A percentile compares a stretch with the other conserved stretches of the same genome.
Evolutionary conservation across 306 rosid species (phyloP).

Genomic region (Oxytropis ochrocephala): DNA sequence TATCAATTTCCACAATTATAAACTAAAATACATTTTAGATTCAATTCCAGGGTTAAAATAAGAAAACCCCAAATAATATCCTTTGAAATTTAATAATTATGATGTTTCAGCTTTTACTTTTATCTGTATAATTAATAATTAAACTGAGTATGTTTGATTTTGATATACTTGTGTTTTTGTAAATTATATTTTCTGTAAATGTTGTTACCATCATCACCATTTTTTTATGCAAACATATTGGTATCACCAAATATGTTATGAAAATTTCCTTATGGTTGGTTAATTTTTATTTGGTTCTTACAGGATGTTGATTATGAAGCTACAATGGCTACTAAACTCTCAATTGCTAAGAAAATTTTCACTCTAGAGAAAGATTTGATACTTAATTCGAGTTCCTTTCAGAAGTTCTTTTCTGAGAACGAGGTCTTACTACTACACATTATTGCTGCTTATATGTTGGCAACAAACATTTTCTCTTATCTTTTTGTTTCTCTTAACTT

Average conservation of each 20-base stretch:
- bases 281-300: constrained; percentile 12
- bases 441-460: constrained; percentile 7
- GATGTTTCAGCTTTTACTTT: constrained; percentile 7
- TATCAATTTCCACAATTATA: not conserved
- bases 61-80: not conserved
- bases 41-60: constrained; percentile 7
- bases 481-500: not conserved
- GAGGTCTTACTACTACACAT: constrained; percentile 46
- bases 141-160: not conserved
- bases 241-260: not conserved
- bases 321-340: constrained; percentile 68
- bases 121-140: not conserved
- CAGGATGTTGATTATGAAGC: constrained; percentile 95
- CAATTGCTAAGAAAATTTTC: constrained; percentile 81
- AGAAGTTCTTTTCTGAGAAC: constrained; percentile 64
- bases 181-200: constrained; percentile 1
- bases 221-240: not conserved
- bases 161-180: not conserved
- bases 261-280: constrained; percentile 14
- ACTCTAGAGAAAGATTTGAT: constrained; percentile 59
- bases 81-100: not conserved
- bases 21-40: not conserved
- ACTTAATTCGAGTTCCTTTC: constrained; percentile 66
- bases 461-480: not conserved
- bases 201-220: not conserved